phyloP scores from a whole-genome alignment of 139 green algal genomes.

The Eudorina sp. region DNA sequence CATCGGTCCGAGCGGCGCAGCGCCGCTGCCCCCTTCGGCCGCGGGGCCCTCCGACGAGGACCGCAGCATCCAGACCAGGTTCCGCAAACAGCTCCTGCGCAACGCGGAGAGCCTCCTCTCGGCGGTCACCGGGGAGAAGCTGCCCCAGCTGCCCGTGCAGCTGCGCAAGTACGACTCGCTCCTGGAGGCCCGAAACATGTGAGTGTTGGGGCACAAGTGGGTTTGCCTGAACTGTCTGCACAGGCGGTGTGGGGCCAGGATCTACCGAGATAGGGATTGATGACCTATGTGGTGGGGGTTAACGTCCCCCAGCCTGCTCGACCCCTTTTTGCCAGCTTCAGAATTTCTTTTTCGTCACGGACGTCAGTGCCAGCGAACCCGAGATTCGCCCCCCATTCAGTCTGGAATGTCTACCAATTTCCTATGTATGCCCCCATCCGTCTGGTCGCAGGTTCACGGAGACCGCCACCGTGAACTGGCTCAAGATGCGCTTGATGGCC shows the following conservation, averaged over 20 bases:
- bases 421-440: too few species aligned
- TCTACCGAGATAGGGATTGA: too few species aligned
- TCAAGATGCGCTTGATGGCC: conserved; percentile 19
- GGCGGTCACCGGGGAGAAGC: not conserved
- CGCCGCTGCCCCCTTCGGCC: not conserved
- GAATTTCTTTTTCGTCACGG: too few species aligned
- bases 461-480: not conserved
- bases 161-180: not conserved
- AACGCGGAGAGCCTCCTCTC: not conserved
- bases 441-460: not conserved
- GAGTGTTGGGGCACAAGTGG: too few species aligned
- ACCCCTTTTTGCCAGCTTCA: too few species aligned
- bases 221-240: too few species aligned
- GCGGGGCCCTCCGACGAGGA: conserved; percentile 9
- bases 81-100: not conserved
- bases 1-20: not conserved
- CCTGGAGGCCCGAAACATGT: not conserved
- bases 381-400: too few species aligned
- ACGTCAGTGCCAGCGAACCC: too few species aligned
- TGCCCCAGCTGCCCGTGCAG: conserved; percentile 20
- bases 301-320: too few species aligned
- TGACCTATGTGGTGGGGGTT: too few species aligned
- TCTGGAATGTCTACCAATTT: too few species aligned
- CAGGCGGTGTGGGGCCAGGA: too few species aligned
- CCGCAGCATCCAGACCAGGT: not conserved